Percentiles rank a stretch among this genome's conserved stretches.
Conservation (phyloP, 2,329 filamentous ascomycete species). For the Knufia petricola region DNA sequence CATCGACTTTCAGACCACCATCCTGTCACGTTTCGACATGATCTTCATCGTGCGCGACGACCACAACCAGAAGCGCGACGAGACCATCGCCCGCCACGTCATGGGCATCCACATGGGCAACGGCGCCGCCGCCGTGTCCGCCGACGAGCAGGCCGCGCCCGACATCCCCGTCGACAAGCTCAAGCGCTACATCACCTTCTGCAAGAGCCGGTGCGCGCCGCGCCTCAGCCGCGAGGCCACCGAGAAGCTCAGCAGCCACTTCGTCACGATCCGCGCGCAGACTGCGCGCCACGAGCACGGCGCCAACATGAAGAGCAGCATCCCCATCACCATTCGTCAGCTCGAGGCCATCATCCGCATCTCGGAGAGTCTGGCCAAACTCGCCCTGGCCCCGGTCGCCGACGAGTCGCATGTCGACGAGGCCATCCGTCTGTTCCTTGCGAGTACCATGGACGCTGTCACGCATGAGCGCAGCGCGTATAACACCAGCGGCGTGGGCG, state of each 20-base stretch:
- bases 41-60: constrained; percentile 98
- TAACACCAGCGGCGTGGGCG: constrained; percentile 10
- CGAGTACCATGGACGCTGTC: constrained; percentile 95
- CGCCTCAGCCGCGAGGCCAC: constrained; percentile 82
- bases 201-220: constrained; percentile 87
- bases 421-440: constrained; percentile 91
- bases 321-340: constrained; percentile 95
- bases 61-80: constrained; percentile 79
- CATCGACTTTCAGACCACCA: constrained; percentile 98
- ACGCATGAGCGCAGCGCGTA: constrained; percentile 70
- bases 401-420: constrained; percentile 92
- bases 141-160: constrained; percentile 69
- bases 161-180: constrained; percentile 94
- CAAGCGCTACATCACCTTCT: constrained; percentile 95
- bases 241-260: constrained; percentile 93
- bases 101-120: constrained; percentile 96
- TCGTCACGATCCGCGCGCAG: constrained; percentile 89
- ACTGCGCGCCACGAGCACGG: constrained; percentile 86
- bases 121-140: constrained; percentile 44
- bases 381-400: constrained; percentile 75
- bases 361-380: constrained; percentile 87
- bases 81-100: constrained; percentile 90
- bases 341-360: constrained; percentile 96
- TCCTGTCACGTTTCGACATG: constrained; percentile 97
- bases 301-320: constrained; percentile 80